Evolutionary conservation across 202 grass and related monocot genomes (phyloP), one percentile per base, ranked within the genome.

Genomic region (Zizania palustris): DNA sequence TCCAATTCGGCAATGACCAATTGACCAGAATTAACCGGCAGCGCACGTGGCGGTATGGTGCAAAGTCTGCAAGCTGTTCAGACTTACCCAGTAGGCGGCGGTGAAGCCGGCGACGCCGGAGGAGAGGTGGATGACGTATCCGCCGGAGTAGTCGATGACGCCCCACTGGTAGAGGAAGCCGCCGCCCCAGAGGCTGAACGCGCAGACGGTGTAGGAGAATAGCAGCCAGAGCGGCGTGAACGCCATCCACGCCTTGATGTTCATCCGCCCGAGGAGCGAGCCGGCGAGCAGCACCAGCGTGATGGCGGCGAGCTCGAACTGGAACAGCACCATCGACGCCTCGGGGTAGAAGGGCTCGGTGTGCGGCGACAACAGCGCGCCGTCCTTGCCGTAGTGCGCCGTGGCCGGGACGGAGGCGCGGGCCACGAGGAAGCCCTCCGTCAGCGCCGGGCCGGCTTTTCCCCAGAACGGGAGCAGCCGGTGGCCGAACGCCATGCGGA

Each of bases 401-500:
- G n/a, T n/a, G n/a, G n/a, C n/a, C n/a, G n/a, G n/a, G n/a, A n/a
- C n/a, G n/a, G n/a, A n/a, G n/a, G n/a, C n/a, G n/a, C n/a, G n/a
- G n/a, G n/a, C n/a, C n/a, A n/a, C n/a, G n/a, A 94, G 83, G 80
- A 78, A 94, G 22, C 33, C 36, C 74, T 88, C 39, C 15, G 85
- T 78, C 7, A 88, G 83, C 51, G 88, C 81, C 0, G 79, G 58
- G 1, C 90, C 88, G 0, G 88, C 93, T 78, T 97, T 93, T 43
- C 81, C 90, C 93, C 90, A 93, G 90, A 97, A 91, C 35, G 93
- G 93, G 1, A 97, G 73, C 6, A 97, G 81, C 1, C 75, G 80
- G 3, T 97, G 86, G 20, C 91, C 94, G 82, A 97, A 97, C 45
- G 94, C 94, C 91, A 97, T 92, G 76, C 92, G 82, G 91, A 82